Evolutionary conservation across 805 yeast genomes (phyloP), one percentile per base, ranked within the genome.

Genomic region (Sugiyamaella chiloensis): DNA sequence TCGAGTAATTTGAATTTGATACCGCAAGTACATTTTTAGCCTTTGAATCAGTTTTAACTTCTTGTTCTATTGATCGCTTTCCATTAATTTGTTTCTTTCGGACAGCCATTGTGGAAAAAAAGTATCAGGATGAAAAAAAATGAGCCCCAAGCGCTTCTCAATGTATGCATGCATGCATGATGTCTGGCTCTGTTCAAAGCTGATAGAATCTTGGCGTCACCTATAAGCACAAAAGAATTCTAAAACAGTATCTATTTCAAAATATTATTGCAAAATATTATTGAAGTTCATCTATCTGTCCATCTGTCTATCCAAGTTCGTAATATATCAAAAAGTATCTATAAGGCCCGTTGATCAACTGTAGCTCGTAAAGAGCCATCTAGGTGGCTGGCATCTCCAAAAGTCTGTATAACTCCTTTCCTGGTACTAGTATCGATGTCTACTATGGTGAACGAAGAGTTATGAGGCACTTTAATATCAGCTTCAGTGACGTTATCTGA

Each of bases 311-410:
- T 26, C 9, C 9, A 26, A 26, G 9, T 12, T 26, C 12, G 9
- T 12, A 12, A 9, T 12, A 26, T 26, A 12, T 26, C 12, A 9
- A 26, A 9, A 9, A 26, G 30, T 9, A 26, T 6, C 31, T 51
- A 53, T 4, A 53, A 32, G 12, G 53, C 57, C 4, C 31, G 42
- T 30, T 54, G 58, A 31, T 54, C 55, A 12, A 47, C 56, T 19
- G n/a, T 27, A 8, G 14, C 31, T 3, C 6, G 21, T 5, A 46
- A 40, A n/a, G 17, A 32, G 16, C 76, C 73, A 19, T 85, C 85
- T 52, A 86, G 66, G 64, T 86, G 95, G 39, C 67, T 68, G 0
- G 90, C 83, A 55, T 79, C 80, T 0, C 93, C 91, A 54, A 85
- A 79, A 20, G 61, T 60, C 50, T 70, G 69, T 14, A 83, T 79